A percentile compares a stretch with the other conserved stretches of the same genome.
Evolutionary conservation across 768 basidiomycete species (phyloP).

Genomic region (Pleurotus giganteus): DNA sequence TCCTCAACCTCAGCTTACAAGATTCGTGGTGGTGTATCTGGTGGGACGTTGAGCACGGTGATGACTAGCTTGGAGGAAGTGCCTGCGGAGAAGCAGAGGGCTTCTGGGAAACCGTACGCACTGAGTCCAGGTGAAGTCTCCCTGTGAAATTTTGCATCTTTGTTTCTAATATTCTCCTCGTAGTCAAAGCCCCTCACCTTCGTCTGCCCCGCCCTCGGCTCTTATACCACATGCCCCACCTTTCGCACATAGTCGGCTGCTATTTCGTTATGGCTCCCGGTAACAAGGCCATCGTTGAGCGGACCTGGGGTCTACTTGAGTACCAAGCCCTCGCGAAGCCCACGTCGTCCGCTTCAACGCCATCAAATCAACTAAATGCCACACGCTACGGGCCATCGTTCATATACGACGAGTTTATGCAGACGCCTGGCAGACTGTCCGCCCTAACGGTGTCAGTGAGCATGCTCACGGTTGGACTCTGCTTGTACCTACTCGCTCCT

Average conservation of each 20-base stretch:
- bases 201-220: conserved; percentile 23
- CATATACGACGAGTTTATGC: conserved; percentile 71
- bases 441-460: conserved; percentile 36
- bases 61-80: conserved; percentile 35
- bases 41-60: conserved; percentile 57
- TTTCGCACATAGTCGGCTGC: conserved; percentile 29
- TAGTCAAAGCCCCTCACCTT: conserved; percentile 3
- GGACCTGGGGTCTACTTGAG: conserved; percentile 46
- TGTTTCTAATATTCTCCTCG: background rate
- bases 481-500: conserved; percentile 27
- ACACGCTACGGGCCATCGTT: conserved; percentile 66
- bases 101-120: conserved; percentile 30
- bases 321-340: conserved; percentile 18
- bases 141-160: background rate
- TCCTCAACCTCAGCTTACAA: conserved; percentile 5
- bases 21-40: conserved; percentile 51
- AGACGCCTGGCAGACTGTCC: conserved; percentile 35
- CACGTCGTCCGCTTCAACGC: background rate
- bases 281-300: conserved; percentile 44
- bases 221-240: conserved; percentile 35
- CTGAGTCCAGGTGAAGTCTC: conserved; percentile 38
- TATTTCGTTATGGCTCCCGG: conserved; percentile 39
- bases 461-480: conserved; percentile 23
- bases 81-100: conserved; percentile 31
- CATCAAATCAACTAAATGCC: background rate